Base-by-base conservation (phyloP, 805 yeast genomes). In the Zygoascus bituminiphila region DNA sequence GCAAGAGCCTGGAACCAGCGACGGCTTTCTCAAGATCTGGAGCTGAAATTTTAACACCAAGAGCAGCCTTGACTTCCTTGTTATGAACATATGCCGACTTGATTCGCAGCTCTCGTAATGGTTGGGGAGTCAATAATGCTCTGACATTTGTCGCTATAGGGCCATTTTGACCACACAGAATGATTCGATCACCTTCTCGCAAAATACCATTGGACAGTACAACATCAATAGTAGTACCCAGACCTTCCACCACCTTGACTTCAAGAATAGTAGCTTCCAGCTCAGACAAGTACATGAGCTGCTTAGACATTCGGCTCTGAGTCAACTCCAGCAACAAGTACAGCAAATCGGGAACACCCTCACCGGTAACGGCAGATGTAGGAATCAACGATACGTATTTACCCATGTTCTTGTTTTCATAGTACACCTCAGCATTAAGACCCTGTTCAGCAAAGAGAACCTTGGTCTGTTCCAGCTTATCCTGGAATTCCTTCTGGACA, bases 291-390 rank as follows among this genome's bases (percentile, higher is more conserved):
- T 93, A 93, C 91, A 87, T 91, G 72, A 93, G 82, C 75, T 91
- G 97, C 69, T 89, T 89, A 56, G 96, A 86, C 99, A 93, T 93
- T 74, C 98, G 84, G 81, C 87, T 85, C 72, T 93, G 98, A 14
- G 98, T 93, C 62, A 93, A 78, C 70, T 93, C 98, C 60, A 93
- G 77, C 63, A 93, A 74, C 68, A 93, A 77, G 91, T 96, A 88
- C 63, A 93, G 79, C 72, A 93, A 77, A 79, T 93, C 99, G 45
- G 99, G 98, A 60, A 93, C 94, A 85, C 99, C 99, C 72, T 93
- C 99, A 68, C 99, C 99, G 12, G 97, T 89, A 41, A 89, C 94
- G 48, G 99, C 99, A 54, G 98, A 91, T 17, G 99, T 93, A 59
- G 99, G 98, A 41, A 93, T 96, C 60, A 93, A 84, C 33, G 97